Evolutionary conservation across 805 yeast species (phyloP).

Genomic region (Schwanniomyces vanrijiae): DNA sequence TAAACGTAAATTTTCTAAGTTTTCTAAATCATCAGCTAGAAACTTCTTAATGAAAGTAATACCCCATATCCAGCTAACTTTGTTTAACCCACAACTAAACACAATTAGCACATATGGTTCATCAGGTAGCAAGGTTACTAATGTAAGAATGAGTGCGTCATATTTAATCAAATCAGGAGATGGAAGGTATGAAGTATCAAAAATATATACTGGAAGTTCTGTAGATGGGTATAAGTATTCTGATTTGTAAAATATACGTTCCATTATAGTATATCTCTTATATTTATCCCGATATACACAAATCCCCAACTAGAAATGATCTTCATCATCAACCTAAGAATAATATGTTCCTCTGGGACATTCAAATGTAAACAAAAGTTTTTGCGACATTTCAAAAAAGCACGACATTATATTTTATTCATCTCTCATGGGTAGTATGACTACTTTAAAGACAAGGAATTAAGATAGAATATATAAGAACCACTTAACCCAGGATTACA

Average conservation of each 20-base stretch:
- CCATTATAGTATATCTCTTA: constrained; percentile 20
- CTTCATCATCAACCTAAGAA: neutral
- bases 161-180: constrained; percentile 44
- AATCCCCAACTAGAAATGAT: neutral
- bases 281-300: neutral
- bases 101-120: constrained; percentile 67
- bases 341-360: neutral
- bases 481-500: too few species aligned
- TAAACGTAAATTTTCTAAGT: constrained; percentile 49
- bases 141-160: constrained; percentile 55
- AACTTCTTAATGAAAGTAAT: constrained; percentile 52
- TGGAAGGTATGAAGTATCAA: constrained; percentile 83
- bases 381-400: neutral
- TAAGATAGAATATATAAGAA: too few species aligned
- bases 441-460: too few species aligned
- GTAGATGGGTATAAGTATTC: constrained; percentile 65
- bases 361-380: neutral
- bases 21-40: constrained; percentile 45
- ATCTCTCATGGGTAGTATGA: too few species aligned
- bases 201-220: constrained; percentile 69
- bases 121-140: constrained; percentile 59
- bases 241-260: constrained; percentile 55
- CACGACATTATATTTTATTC: neutral
- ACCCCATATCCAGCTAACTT: constrained; percentile 71
- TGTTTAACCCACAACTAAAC: constrained; percentile 78